Evolutionary conservation across 768 basidiomycete genomes (phyloP), one percentile per base, ranked within the genome.

Genomic region (Boletus coccyginus): DNA sequence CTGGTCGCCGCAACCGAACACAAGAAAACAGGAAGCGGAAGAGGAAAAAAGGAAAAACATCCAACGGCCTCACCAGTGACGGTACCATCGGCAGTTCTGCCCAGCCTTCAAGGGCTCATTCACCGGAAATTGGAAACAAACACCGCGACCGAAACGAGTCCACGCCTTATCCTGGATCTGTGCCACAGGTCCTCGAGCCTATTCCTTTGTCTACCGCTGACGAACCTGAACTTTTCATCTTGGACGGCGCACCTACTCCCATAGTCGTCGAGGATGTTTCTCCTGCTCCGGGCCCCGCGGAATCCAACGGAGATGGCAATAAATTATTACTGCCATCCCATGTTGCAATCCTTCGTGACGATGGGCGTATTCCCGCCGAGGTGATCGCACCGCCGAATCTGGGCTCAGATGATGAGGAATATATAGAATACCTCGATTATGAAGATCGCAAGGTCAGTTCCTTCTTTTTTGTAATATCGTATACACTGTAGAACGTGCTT

Each of bases 401-500:
- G 40, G 67, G 80, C 38, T 74, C 76, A 14, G 83, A 85, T 21
- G 81, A 81, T 10, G 83, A 84, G 24, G 81, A 82, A 63, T 89
- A 83, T 63, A 91, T 93, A 55, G 84, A 92, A 50, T 91, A 89
- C 64, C 75, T 92, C 24, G 88, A 91, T 61, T 87, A 85, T 60
- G 88, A 88, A 39, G 83, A 84, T 62, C 73, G 78, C 35, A 81
- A 78, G 72, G 87, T 85, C 54, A 27, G 78, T 65, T 38, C 31
- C 27, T 17, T 52, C 17, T n/a, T n/a, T 8, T 50, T 21, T 32
- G 13, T 40, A 44, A 33, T 50, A 24, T 32, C 27, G 17, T n/a
- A 33, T 41, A 29, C 24, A 13, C 29, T 14, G 21, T 62, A 36
- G 59, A 39, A 31, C 12, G 17, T 24, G 39, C 56, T 53, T 39